A percentile compares a stretch with the other conserved stretches of the same genome.
Conservation (phyloP, 2,329 filamentous ascomycete species). For the Pseudocercospora musae region DNA sequence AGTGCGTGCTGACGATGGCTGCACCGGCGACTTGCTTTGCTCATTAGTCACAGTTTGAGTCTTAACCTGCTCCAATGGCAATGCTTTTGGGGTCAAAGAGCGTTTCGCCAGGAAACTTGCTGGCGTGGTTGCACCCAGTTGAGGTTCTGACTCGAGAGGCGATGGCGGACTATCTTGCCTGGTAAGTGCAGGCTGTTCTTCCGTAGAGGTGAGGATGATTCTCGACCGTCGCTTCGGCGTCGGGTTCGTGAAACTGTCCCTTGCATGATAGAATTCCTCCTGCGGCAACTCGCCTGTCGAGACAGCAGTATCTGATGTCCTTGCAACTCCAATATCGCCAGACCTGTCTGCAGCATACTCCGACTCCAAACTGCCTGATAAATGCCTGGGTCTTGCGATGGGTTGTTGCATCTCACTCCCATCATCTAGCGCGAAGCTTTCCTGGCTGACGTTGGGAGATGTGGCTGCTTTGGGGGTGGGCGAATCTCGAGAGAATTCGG, state of each 20-base stretch:
- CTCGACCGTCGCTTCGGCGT: conserved; percentile 15
- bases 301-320: conserved; percentile 37
- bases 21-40: conserved; percentile 4
- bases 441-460: conserved; percentile 5
- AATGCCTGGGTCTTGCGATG: conserved; percentile 1
- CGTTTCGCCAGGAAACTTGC: conserved; percentile 16
- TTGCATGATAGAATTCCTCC: conserved; percentile 16
- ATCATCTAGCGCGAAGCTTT: conserved; percentile 13
- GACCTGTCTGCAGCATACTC: conserved; percentile 6
- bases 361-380: conserved; percentile 2
- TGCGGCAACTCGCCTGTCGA: conserved; percentile 10
- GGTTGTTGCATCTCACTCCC: conserved; percentile 2
- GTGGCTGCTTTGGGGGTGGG: neutral
- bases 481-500: conserved; percentile 6
- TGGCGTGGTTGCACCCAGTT: conserved; percentile 9
- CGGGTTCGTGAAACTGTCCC: conserved; percentile 20
- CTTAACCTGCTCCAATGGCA: conserved; percentile 3
- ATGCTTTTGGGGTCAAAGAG: conserved; percentile 11
- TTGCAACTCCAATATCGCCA: conserved; percentile 41
- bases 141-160: conserved; percentile 1
- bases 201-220: conserved; percentile 16
- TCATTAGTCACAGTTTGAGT: conserved; percentile 1
- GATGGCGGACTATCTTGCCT: conserved; percentile 6
- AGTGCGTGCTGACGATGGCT: conserved; percentile 5
- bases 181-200: neutral